phyloP scores from a whole-genome alignment of 164 flowering plant genomes.

The Santalum album region DNA sequence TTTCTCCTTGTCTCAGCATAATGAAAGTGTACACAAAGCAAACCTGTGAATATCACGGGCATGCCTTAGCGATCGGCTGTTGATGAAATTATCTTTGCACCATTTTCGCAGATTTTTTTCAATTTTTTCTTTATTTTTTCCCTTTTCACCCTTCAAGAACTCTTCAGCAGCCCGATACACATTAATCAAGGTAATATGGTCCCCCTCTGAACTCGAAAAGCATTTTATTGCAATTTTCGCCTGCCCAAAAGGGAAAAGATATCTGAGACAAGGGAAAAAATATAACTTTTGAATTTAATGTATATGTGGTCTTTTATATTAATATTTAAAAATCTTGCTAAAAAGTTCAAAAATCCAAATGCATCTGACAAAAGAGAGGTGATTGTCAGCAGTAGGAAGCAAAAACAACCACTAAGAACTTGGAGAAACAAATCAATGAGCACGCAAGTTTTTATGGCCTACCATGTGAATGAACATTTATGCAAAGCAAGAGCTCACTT shows the following conservation, averaged over 20 bases:
- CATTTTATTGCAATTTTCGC: constrained; percentile 54
- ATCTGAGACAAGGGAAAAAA: not conserved
- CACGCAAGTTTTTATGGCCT: no score
- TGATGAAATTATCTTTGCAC: constrained; percentile 88
- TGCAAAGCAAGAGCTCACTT: no score
- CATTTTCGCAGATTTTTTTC: constrained; percentile 66
- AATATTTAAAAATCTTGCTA: no score
- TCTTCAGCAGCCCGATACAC: constrained; percentile 67
- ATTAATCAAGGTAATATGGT: constrained; percentile 75
- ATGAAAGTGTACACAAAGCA: constrained; percentile 1
- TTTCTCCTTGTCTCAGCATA: no score
- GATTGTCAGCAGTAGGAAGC: no score
- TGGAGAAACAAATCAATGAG: no score
- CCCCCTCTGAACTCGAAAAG: constrained; percentile 77
- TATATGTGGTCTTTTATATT: no score
- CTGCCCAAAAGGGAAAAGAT: constrained; percentile 24
- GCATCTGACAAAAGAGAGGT: no score
- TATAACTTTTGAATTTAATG: no score
- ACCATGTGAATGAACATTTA: no score
- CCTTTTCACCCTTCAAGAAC: constrained; percentile 43
- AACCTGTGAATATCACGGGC: constrained; percentile 89
- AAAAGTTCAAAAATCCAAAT: no score
- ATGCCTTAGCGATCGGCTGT: constrained; percentile 73
- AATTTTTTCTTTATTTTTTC: constrained; percentile 33
- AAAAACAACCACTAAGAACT: no score